Conservation (phyloP, 352 stramenopile genomes). For the Pythium chondricola region DNA sequence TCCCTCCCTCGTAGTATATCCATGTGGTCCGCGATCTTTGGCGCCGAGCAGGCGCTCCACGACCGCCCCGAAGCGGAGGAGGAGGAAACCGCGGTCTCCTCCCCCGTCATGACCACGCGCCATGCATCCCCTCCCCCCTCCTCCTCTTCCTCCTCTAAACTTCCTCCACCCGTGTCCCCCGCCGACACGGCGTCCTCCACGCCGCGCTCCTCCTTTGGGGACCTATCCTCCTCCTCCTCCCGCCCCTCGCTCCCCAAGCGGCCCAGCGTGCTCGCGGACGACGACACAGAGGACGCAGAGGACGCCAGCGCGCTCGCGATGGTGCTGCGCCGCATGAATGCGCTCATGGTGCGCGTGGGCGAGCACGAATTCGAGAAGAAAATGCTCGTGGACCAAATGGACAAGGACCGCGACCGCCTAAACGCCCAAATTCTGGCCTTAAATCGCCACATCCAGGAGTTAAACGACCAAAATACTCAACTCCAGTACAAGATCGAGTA, state of each 20-base stretch:
- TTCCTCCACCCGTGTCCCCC: constrained; percentile 8
- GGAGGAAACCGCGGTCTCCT: constrained; percentile 2
- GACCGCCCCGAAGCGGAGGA: constrained; percentile 2
- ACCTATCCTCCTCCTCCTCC: constrained; percentile 4
- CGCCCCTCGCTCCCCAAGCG: constrained; percentile 9
- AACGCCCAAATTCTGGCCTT: constrained; percentile 29
- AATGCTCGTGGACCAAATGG: constrained; percentile 77
- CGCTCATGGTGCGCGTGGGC: constrained; percentile 78
- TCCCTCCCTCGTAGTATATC: not conserved
- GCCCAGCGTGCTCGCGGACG: constrained; percentile 14
- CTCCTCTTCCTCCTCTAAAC: not conserved
- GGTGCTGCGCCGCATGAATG: constrained; percentile 73
- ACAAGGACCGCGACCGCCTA: constrained; percentile 63
- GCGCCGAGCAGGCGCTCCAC: constrained; percentile 18
- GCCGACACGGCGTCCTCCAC: constrained; percentile 19
- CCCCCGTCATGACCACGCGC: not conserved
- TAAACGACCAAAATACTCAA: constrained; percentile 79
- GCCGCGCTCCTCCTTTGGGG: constrained; percentile 14
- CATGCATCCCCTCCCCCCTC: not conserved
- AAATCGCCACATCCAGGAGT: constrained; percentile 56
- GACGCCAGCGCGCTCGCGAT: constrained; percentile 59
- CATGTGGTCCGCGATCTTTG: constrained; percentile 31
- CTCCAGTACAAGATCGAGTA: constrained; percentile 83
- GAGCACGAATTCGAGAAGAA: constrained; percentile 88
- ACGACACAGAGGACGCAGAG: constrained; percentile 17